Base-by-base conservation (phyloP, 2,329 filamentous ascomycete genomes). In the Ophiostoma pallidulum region DNA sequence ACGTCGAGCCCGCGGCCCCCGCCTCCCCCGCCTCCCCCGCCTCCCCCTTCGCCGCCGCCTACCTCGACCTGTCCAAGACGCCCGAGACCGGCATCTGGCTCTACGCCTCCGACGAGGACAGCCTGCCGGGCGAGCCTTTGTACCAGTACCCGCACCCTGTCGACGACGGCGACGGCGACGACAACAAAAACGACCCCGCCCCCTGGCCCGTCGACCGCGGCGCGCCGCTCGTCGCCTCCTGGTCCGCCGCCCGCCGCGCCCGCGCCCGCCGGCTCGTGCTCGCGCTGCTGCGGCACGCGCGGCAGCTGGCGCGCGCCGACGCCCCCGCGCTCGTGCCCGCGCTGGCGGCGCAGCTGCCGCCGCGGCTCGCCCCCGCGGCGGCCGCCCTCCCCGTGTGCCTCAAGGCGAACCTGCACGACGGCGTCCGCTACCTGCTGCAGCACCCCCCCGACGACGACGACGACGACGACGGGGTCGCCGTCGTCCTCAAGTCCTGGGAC, bases 41-140 rank as follows among this genome's bases (percentile, higher is more conserved):
- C 9, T 16, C 28, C 10, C 50, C 60, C 12, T 80, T 84, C 57
- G 70, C 73, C 1, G 74, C 73, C 1, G 77, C 75, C 0, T 84
- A 80, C 57, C 58, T 82, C 6, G 82, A 86, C 60, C 68, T 80
- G 18, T 73, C 73, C 4, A 69, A 69, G 46, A 69, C 72, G 0
- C 78, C 77, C 0, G 80, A 84, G 58, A 85, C 82, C 0, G 74
- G 84, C 52, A 65, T 78, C 26, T 84, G 77, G 74, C 57, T 85
- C 2, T 85, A 80, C 60, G 71, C 68, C 1, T 73, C 72, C 0
- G 57, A 75, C 3, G 73, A 80, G 50, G 61, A 65, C 48, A 45
- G 51, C 19, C 24, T 37, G 20, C 29, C 43, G 1, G 26, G 12
- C 33, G 29, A 28, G 5, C n/a, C n/a, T n/a, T n/a, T n/a, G n/a